phyloP scores from a whole-genome alignment of 2,329 filamentous ascomycete species.

The Colletotrichum tropicicola region DNA sequence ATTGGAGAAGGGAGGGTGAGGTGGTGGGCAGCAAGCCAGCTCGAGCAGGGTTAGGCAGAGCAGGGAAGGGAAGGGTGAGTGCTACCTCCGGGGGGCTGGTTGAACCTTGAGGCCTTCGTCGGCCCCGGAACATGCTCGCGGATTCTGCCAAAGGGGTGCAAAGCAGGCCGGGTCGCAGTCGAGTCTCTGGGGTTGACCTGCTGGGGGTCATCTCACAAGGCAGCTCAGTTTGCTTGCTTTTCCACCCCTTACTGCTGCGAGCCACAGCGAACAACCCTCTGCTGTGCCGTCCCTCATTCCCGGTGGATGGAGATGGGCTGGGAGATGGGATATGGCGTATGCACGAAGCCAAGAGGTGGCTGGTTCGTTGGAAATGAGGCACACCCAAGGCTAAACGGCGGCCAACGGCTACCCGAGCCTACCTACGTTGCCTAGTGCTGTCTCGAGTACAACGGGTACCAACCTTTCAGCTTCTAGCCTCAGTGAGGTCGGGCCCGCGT shows the following conservation, averaged over 20 bases:
- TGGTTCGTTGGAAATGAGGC: conserved; percentile 30
- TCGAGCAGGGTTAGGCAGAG: conserved; percentile 2
- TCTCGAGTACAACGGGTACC: conserved; percentile 29
- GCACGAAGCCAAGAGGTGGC: conserved; percentile 29
- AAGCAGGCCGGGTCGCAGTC: neutral
- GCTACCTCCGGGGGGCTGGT: conserved; percentile 26
- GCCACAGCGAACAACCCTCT: neutral
- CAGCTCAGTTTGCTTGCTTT: neutral
- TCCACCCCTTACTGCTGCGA: neutral
- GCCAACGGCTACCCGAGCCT: conserved; percentile 29
- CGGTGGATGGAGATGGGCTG: conserved; percentile 4
- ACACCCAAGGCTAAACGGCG: conserved; percentile 28
- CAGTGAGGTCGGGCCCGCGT: conserved; percentile 9
- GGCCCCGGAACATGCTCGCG: conserved; percentile 11
- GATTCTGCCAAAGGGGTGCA: conserved; percentile 11
- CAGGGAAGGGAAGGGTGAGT: conserved; percentile 21
- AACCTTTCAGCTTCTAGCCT: conserved; percentile 29
- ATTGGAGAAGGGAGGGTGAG: conserved; percentile 19
- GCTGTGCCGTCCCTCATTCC: neutral
- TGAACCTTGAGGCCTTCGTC: conserved; percentile 17
- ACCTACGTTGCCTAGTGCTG: conserved; percentile 21
- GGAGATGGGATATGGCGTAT: conserved; percentile 17
- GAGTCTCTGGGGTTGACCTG: too few relatives aligned
- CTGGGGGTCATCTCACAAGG: neutral
- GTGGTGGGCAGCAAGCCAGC: conserved; percentile 12